A percentile compares a stretch with the other conserved stretches of the same genome.
Conservation (phyloP, 305 asterid genomes). For the Rubia occidens region DNA sequence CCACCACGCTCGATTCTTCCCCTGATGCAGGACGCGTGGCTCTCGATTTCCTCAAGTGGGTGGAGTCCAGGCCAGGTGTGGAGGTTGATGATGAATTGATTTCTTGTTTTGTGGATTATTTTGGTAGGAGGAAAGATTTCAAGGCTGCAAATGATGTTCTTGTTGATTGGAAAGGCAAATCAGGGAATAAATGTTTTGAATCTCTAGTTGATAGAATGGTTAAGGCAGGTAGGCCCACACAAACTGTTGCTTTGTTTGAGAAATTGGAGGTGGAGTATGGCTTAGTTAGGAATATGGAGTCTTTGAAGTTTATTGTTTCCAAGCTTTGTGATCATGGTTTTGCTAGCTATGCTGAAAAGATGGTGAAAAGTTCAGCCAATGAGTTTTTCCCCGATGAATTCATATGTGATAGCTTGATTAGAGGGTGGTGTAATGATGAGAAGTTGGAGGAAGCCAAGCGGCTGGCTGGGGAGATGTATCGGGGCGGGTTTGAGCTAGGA, state of each 20-base stretch:
- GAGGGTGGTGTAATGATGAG: conserved; percentile 72
- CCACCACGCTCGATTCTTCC: conserved; percentile 42
- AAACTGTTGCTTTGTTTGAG: conserved; percentile 55
- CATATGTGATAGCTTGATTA: conserved; percentile 57
- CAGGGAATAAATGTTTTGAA: conserved; percentile 49
- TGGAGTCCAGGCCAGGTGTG: conserved; percentile 40
- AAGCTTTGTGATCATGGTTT: conserved; percentile 57
- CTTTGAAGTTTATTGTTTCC: conserved; percentile 50
- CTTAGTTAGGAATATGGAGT: conserved; percentile 41
- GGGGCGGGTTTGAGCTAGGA: conserved; percentile 71
- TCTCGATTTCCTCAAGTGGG: conserved; percentile 74
- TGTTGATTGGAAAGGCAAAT: conserved; percentile 39
- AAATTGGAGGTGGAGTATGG: conserved; percentile 69
- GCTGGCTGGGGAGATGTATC: conserved; percentile 58
- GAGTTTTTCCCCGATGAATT: conserved; percentile 78
- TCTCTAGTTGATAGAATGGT: conserved; percentile 63
- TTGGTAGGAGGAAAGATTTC: conserved; percentile 88
- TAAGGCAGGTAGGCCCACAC: conserved; percentile 67
- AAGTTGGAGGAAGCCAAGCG: conserved; percentile 64
- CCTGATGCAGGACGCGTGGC: conserved; percentile 64
- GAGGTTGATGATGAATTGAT: conserved; percentile 43
- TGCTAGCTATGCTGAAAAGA: conserved; percentile 76
- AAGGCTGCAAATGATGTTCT: conserved; percentile 73
- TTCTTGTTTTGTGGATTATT: conserved; percentile 54
- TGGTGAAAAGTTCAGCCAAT: conserved; percentile 64